Evolutionary conservation across 108 stramenopile species (phyloP), one percentile per base, ranked within the genome.

Genomic region (Skeletonema potamos): DNA sequence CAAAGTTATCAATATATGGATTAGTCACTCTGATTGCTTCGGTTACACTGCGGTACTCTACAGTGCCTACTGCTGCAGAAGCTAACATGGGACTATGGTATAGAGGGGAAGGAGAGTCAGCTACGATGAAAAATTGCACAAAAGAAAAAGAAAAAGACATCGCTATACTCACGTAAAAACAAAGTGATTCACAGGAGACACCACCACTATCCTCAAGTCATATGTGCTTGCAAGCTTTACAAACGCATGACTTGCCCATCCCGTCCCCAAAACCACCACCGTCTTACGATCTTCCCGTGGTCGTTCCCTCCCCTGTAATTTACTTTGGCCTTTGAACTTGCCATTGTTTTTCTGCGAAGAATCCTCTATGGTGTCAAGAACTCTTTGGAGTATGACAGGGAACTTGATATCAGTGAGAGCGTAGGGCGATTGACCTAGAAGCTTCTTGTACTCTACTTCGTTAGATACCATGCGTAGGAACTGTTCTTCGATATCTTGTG

Each of bases 171-270:
- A 41, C 39, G 73, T 74, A 54, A 79, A 79, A 3, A 76, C 63
- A 56, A 81, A 81, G 24, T 73, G 72, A 18, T 72, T 73, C 18
- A 33, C 37, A 8, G 80, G 80, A 12, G 69, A 71, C 12, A 80
- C 72, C 4, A 80, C 73, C 58, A 87, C 71, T 20, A 89, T n/a
- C 13, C 86, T 83, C 10, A 86, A 41, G 41, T 83, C 83, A 24
- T 60, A 61, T 6, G 72, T 73, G 54, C 86, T 86, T 24, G 84
- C 85, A 8, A 87, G 72, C 58, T 92, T 89, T 51, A 87, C 61
- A 29, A 92, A 72, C 6, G 88, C 86, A 66, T 89, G 91, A 10
- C 80, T 37, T 5, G 86, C 83, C 86, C 86, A 87, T 56, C 86
- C 86, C 11, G 73, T 73, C 15, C 86, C 86, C 33, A 84, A 32